Base-by-base conservation (phyloP, 768 basidiomycete genomes). In the Dictyophora rubrovolvata region DNA sequence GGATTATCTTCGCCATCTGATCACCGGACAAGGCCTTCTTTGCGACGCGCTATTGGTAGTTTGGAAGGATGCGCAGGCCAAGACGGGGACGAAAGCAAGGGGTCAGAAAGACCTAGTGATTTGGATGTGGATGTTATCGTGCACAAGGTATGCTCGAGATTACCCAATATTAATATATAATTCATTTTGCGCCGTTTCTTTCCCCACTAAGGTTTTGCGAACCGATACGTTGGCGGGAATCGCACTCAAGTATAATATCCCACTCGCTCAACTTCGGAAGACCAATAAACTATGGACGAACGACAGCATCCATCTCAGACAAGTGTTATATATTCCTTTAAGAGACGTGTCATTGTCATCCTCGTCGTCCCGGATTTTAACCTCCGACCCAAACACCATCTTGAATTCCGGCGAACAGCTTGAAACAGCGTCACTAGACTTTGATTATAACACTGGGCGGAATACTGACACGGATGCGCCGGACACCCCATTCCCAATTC, bases 211-310 rank as follows among this genome's bases (percentile, higher is more conserved):
- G 94, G 76, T 97, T 46, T 72, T 76, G 54, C 73, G 82, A 1
- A 78, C 74, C 16, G 94, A 98, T 68, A 88, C 94, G 10, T 73
- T 97, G 33, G 82, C 92, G 16, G 87, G 91, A 23, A 85, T 98
- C 12, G 84, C 95, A 0, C 75, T 98, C 53, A 90, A 85, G 65
- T 96, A 97, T 69, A 91, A 90, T 1, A 86, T 95, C 56, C 80
- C 85, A 17, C 75, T 96, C 55, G 79, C 89, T 23, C 85, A 87
- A 14, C 79, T 99, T 12, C 85, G 94, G 52, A 79, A 84, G 64
- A 85, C 85, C 52, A 99, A 99, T 70, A 90, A 93, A 63, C 75
- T 99, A 8, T 99, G 96, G 96, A 70, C 91, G 6, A 87, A 89
- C 7, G 96, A 98, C 68, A 80, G 91, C 1, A 88, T 99, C 50